Base-by-base conservation (phyloP, 768 basidiomycete genomes). In the Dioszegia hungarica region DNA sequence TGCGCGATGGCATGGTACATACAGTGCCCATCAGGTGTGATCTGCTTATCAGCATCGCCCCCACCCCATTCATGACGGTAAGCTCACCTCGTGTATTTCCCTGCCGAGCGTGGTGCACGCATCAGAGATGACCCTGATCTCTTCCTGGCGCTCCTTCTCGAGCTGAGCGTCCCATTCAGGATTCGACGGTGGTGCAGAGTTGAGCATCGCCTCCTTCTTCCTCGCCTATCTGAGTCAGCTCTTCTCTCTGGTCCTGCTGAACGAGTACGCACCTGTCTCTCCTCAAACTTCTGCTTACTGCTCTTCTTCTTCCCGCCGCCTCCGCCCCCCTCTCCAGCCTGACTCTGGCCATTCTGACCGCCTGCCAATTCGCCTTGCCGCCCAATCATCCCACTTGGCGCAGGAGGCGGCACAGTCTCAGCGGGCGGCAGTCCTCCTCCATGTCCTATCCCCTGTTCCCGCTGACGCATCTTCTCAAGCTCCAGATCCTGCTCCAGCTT, bases 21-120 rank as follows among this genome's bases (percentile, higher is more conserved):
- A 78, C 94, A 98, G 67, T 98, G 93, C 0, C 94, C 94, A 67
- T 98, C 94, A 17, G 94, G 90, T 57, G 85, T 85, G 65, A 97
- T 86, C 91, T 95, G 47, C 8, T n/a, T 20, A 40, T 33, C 6
- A 51, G 33, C 49, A 33, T 8, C 5, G 20, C 12, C 5, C 31
- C 17, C 14, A 36, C 8, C 8, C 8, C 6, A 19, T 6, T 40
- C 6, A 9, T 12, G 43, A 8, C 27, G n/a, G n/a, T n/a, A 19
- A 24, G 56, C 70, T 59, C 40, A 75, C 76, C 67, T 77, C 76
- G 58, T 69, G 60, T 2, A 74, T 56, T 36, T 69, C 64, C 6
- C 73, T 53, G 9, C 70, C 72, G 19, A 77, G 64, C 0, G 59
- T 60, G 5, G 54, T 40, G 49, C 76, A 76, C 0, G 75, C 68